These are phyloP conservation scores for Phaseolus lunatus DNA, from an alignment of 306 rosid species.

Conservation along the genomic window DNA sequence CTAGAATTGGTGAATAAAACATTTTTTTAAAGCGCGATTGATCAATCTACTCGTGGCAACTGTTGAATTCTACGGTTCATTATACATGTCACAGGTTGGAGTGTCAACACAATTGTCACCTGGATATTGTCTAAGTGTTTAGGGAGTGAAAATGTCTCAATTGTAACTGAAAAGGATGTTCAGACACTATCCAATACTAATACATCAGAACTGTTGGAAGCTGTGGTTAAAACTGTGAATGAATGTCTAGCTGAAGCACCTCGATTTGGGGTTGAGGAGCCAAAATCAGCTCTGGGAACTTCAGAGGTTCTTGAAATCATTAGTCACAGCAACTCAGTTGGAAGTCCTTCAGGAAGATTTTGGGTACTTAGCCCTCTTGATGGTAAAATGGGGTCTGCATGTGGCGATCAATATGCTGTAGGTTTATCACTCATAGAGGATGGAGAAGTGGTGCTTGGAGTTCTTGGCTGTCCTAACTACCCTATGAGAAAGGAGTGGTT, in stretches of 20 bases:
- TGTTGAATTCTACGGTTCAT: conserved; percentile 32
- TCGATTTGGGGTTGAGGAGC: conserved; percentile 70
- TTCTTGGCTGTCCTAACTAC: conserved; percentile 95
- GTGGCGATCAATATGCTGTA: conserved; percentile 83
- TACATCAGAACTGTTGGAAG: conserved; percentile 62
- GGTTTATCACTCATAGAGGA: conserved; percentile 83
- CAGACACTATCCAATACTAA: conserved; percentile 65
- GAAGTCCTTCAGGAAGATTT: conserved; percentile 69
- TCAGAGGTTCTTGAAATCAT: conserved; percentile 82
- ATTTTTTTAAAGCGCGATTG: neutral
- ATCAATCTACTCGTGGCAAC: conserved; percentile 7
- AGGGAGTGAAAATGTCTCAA: conserved; percentile 68
- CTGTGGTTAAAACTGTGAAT: conserved; percentile 74
- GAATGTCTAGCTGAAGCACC: conserved; percentile 74
- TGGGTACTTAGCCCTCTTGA: conserved; percentile 88
- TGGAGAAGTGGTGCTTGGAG: conserved; percentile 83
- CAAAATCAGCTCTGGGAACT: conserved; percentile 61
- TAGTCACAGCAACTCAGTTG: conserved; percentile 67
- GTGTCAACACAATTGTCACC: conserved; percentile 89
- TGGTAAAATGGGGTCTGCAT: conserved; percentile 68
- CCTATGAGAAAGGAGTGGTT: conserved; percentile 93
- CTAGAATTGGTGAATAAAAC: neutral
- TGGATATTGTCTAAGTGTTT: conserved; percentile 68
- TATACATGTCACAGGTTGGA: conserved; percentile 65
- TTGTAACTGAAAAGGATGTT: conserved; percentile 79